A percentile compares a stretch with the other conserved stretches of the same genome.
Conservation (phyloP, 352 stramenopile species). For the Phytophthora colocasiae region DNA sequence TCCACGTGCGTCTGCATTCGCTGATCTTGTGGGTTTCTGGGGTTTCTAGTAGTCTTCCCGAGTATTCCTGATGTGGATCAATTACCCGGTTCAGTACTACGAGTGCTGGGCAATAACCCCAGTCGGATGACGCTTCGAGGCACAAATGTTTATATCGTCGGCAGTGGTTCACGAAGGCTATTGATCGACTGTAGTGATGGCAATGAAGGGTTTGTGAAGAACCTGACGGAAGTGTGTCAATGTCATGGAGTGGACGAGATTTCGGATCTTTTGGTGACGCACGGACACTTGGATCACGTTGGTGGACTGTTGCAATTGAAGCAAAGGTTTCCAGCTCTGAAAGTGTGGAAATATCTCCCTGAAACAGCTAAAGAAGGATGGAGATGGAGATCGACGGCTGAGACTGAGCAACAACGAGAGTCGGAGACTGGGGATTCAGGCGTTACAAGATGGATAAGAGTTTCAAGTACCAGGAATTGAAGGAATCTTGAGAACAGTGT, state of each 20-base stretch:
- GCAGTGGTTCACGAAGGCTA: no score
- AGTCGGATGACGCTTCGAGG: slow-evolving; percentile 90
- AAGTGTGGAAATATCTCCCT: slow-evolving; percentile 80
- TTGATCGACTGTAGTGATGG: slow-evolving; percentile 86
- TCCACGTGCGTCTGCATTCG: slow-evolving; percentile 36
- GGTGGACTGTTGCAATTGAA: slow-evolving; percentile 76
- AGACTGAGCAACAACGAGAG: slow-evolving; percentile 60
- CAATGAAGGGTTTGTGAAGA: slow-evolving; percentile 63
- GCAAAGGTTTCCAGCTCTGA: slow-evolving; percentile 56
- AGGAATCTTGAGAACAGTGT: slow-evolving; percentile 58
- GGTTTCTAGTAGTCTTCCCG: slow-evolving; percentile 49
- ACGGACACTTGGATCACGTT: slow-evolving; percentile 91
- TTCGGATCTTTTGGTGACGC: slow-evolving; percentile 88
- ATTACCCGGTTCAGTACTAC: slow-evolving; percentile 63
- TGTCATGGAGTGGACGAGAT: slow-evolving; percentile 51
- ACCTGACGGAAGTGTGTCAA: slow-evolving; percentile 52
- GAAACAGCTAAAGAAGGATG: slow-evolving; percentile 15
- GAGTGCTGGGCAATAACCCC: slow-evolving; percentile 86
- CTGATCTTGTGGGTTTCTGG: slow-evolving; percentile 52
- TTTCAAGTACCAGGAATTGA: slow-evolving; percentile 37
- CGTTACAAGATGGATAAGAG: slow-evolving; percentile 46
- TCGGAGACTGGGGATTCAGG: slow-evolving; percentile 49
- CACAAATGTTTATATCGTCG: slow-evolving; percentile 92
- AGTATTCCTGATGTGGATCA: slow-evolving; percentile 47
- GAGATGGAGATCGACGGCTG: slow-evolving; percentile 45